Base-by-base conservation (phyloP, 257 asterid species). In the Lithospermum erythrorhizon region DNA sequence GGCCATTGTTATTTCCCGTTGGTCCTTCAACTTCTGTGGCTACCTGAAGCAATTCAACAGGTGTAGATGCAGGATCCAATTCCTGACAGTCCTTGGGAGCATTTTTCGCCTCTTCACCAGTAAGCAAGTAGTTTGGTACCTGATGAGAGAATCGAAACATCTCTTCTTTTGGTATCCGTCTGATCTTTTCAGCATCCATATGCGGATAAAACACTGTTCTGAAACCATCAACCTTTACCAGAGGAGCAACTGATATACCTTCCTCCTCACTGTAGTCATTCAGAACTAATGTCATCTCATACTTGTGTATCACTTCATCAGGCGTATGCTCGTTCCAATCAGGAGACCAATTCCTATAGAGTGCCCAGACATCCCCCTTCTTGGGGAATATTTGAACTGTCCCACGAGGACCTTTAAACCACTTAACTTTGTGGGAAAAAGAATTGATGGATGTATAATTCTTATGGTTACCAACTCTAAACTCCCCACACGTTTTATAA, bases 61-160 rank as follows among this genome's bases (percentile, higher is more conserved):
- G 89, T 10, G 81, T 81, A 53, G 95, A 89, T 14, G 96, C 96
- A 13, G 96, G 91, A 66, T 87, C 96, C 53, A 87, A 82, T 86
- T 87, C 96, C 73, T 83, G 69, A 70, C 73, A 81, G 73, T 84
- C 89, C 65, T 75, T 69, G 6, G 93, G 95, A 27, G 80, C 76
- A 63, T 79, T 68, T 53, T 23, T 60, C 59, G 78, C 91, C 74
- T 87, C 91, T 57, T 69, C 62, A 20, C 89, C 78, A 0, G 85
- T 72, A 24, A 87, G 96, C 73, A 65, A 48, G 69, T 78, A 77
- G 41, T 63, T 37, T 2, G 96, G 93, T 55, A 85, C 95, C 76
- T 67, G 73, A 61, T 87, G 96, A 37, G 96, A 87, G 65, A 87
- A 81, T 13, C 90, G 77, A 37, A 87, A 72, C 83, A 87, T 85